Evolutionary conservation across 2,329 filamentous ascomycete genomes (phyloP), one percentile per base, ranked within the genome.

Genomic region (Fusarium verrucosum): DNA sequence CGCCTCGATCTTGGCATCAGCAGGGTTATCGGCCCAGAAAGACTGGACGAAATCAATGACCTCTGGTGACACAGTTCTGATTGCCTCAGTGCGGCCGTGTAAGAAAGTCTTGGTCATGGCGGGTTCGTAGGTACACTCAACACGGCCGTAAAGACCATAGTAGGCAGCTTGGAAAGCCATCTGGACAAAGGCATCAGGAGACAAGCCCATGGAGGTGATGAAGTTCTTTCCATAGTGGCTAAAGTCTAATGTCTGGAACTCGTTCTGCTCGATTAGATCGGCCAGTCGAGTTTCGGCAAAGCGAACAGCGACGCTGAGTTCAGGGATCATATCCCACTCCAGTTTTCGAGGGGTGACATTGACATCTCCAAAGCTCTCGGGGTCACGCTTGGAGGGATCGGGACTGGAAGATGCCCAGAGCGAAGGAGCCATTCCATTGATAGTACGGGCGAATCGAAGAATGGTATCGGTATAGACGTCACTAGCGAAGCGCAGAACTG

Each of bases 111-210:
- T 99, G 47, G 95, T 99, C 95, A 99, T 98, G 37, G 95, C 94
- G 9, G 95, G 95, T 77, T 99, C 95, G 75, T 99, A 99, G 0
- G 94, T 95, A 74, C 92, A 96, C 77, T 98, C 95, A 2, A 97
- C 87, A 6, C 92, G 88, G 4, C 95, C 95, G 71, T 98, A 99
- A 9, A 99, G 84, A 3, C 95, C 95, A 73, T 97, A 99, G 81
- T 99, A 98, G 2, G 95, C 94, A 6, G 94, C 94, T 77, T 99
- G 95, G 80, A 97, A 97, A 0, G 95, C 95, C 94, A 99, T 98
- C 77, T 99, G 95, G 19, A 99, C 92, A 74, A 97, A 99, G 0
- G 95, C 95, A 75, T 98, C 95, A 0, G 95, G 94, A 0, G 94
- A 98, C 78, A 98, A 96, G 9, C 94, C 94, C 89, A 96, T 96